Conservation (phyloP, 2,329 filamentous ascomycete genomes). For the Claviceps africana region DNA sequence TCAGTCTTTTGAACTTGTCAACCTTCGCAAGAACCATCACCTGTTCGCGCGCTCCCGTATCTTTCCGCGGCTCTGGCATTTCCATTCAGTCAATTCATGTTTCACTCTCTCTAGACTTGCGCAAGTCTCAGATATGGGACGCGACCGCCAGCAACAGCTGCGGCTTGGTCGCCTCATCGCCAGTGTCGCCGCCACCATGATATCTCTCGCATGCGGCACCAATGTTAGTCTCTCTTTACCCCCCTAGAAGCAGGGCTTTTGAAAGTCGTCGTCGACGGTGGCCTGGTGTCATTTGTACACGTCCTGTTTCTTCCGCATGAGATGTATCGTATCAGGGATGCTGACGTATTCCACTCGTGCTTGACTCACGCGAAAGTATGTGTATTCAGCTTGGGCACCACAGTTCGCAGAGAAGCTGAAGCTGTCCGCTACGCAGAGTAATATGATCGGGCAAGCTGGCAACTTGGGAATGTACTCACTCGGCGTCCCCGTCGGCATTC, state of each 20-base stretch:
- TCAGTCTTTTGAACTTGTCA: too few species aligned
- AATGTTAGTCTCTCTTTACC: slow-evolving; percentile 52
- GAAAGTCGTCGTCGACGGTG: neutral
- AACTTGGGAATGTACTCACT: slow-evolving; percentile 89
- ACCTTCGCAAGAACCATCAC: too few species aligned
- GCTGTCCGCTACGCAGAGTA: slow-evolving; percentile 83
- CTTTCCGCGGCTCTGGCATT: neutral
- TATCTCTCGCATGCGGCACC: slow-evolving; percentile 81
- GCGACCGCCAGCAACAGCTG: slow-evolving; percentile 23
- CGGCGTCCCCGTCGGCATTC: slow-evolving; percentile 76
- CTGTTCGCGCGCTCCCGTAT: too few species aligned
- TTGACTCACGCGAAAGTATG: slow-evolving; percentile 50
- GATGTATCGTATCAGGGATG: neutral
- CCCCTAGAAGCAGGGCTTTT: neutral
- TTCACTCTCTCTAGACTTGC: neutral
- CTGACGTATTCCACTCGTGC: slow-evolving; percentile 1
- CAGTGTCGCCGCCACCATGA: slow-evolving; percentile 69
- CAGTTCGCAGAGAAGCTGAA: slow-evolving; percentile 81
- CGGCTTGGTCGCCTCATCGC: slow-evolving; percentile 61
- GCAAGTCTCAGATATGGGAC: slow-evolving; percentile 11
- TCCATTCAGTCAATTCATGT: neutral
- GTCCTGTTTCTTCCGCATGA: neutral
- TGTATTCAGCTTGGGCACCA: slow-evolving; percentile 94
- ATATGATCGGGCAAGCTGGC: slow-evolving; percentile 75
- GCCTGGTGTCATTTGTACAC: too few species aligned